Percentiles rank a stretch among this genome's conserved stretches.
Evolutionary conservation across 768 basidiomycete genomes (phyloP).

Genomic region (Clathrus columnatus): DNA sequence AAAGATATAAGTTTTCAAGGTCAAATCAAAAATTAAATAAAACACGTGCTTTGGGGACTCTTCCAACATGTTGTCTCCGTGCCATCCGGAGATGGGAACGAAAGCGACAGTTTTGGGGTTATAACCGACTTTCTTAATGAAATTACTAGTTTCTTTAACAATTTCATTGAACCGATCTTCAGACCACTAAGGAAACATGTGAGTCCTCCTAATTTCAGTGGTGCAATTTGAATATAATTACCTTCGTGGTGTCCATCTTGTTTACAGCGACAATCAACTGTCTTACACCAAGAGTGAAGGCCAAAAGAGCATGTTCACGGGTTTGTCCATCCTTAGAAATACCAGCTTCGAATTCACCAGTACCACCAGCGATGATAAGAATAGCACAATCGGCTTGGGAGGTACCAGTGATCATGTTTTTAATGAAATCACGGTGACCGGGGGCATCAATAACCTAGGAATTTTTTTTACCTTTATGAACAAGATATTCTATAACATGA

Average conservation of each 20-base stretch:
- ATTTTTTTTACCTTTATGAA: neutral
- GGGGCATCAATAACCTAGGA: slow-evolving; percentile 95
- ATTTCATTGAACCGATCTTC: slow-evolving; percentile 99
- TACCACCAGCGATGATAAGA: slow-evolving; percentile 98
- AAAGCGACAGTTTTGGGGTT: slow-evolving; percentile 98
- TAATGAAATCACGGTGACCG: slow-evolving; percentile 99
- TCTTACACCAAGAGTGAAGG: slow-evolving; percentile 99
- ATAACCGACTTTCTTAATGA: slow-evolving; percentile 99
- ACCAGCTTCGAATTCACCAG: slow-evolving; percentile 99
- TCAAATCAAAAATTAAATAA: slow-evolving; percentile 7
- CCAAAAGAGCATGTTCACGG: slow-evolving; percentile 98
- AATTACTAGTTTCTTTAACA: slow-evolving; percentile 92
- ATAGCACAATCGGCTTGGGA: slow-evolving; percentile 99
- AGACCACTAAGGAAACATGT: slow-evolving; percentile 63
- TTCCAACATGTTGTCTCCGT: slow-evolving; percentile 99
- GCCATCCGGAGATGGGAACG: slow-evolving; percentile 99
- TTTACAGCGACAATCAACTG: slow-evolving; percentile 99
- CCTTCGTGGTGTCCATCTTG: slow-evolving; percentile 99
- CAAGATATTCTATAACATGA: slow-evolving; percentile 12
- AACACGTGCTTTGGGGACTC: slow-evolving; percentile 79
- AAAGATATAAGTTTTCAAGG: neutral
- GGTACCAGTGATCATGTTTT: slow-evolving; percentile 99
- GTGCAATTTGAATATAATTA: slow-evolving; percentile 18
- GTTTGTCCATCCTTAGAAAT: slow-evolving; percentile 99
- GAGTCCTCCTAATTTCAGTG: neutral